These are phyloP conservation scores for Entoloma clypeatum DNA, from an alignment of 1,284 basidiomycete genomes.

Conservation along the genomic window DNA sequence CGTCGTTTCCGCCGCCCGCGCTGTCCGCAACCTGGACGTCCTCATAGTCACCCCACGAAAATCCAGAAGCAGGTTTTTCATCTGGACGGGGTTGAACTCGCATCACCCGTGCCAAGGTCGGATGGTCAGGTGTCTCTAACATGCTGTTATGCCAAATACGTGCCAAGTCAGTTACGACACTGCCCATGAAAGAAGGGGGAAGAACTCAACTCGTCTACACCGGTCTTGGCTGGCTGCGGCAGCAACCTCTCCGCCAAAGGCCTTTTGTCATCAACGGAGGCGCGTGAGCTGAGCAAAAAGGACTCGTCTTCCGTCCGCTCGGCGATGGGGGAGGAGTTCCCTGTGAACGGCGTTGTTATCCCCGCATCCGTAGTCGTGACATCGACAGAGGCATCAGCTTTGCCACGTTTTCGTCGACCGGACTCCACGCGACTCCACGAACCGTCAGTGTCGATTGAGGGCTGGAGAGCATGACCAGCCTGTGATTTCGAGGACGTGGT, in stretches of 20 bases:
- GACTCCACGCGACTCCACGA: constrained; percentile 53
- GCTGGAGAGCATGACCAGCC: constrained; percentile 28
- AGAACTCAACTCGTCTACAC: constrained; percentile 59
- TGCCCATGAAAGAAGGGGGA: constrained; percentile 7
- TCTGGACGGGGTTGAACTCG: constrained; percentile 52
- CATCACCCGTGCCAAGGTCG: constrained; percentile 56
- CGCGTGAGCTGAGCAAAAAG: constrained; percentile 20
- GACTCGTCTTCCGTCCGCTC: constrained; percentile 40
- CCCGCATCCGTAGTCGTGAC: constrained; percentile 50
- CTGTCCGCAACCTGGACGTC: constrained; percentile 47
- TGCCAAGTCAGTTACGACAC: constrained; percentile 7
- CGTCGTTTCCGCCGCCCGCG: constrained; percentile 44
- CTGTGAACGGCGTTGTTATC: constrained; percentile 50
- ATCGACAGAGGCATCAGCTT: constrained; percentile 27
- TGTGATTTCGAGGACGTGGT: constrained; percentile 15
- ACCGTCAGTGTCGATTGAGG: constrained; percentile 42
- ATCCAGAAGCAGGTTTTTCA: constrained; percentile 58
- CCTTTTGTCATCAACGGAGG: constrained; percentile 26
- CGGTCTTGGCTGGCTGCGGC: constrained; percentile 57
- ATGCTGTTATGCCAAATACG: constrained; percentile 39
- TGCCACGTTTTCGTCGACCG: constrained; percentile 29
- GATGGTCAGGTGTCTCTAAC: constrained; percentile 55
- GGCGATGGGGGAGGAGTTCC: constrained; percentile 48
- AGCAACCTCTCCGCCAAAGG: constrained; percentile 58
- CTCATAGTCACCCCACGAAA: constrained; percentile 74